Percentiles rank a stretch among this genome's conserved stretches.
Conservation (phyloP, 768 basidiomycete species). For the Tylopilus subfusipes region DNA sequence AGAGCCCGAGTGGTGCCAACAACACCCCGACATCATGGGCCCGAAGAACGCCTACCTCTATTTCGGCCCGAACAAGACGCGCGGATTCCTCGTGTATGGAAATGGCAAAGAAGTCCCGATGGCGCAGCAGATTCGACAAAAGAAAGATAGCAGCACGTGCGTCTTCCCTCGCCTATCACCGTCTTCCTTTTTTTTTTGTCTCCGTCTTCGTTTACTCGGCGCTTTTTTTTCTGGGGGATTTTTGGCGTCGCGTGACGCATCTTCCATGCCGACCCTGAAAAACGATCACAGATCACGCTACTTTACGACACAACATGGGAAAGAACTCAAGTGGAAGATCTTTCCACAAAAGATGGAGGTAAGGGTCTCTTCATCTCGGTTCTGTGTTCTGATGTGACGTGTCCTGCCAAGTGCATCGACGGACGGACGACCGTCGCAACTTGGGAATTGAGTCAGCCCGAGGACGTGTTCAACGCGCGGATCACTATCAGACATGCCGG, state of each 20-base stretch:
- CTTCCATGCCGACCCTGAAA: not conserved
- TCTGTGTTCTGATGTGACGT: conserved; percentile 1
- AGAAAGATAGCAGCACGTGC: conserved; percentile 60
- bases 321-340: conserved; percentile 74
- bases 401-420: conserved; percentile 54
- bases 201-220: not conserved
- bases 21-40: conserved; percentile 72
- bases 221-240: not conserved
- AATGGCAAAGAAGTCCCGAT: conserved; percentile 57
- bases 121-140: conserved; percentile 54
- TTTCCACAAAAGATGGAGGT: conserved; percentile 67
- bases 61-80: conserved; percentile 59
- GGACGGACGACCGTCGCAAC: conserved; percentile 57
- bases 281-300: conserved; percentile 56
- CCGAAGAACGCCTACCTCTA: conserved; percentile 75
- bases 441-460: conserved; percentile 62
- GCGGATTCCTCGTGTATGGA: conserved; percentile 68
- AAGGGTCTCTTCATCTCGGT: not conserved
- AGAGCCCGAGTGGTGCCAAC: conserved; percentile 62
- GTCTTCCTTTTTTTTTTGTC: not conserved
- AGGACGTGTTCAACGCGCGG: conserved; percentile 55
- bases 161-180: conserved; percentile 25
- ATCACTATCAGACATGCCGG: conserved; percentile 57
- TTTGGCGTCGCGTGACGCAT: not conserved
- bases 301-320: conserved; percentile 67